Conservation (phyloP, 306 rosid species). For the Arachis stenosperma region DNA sequence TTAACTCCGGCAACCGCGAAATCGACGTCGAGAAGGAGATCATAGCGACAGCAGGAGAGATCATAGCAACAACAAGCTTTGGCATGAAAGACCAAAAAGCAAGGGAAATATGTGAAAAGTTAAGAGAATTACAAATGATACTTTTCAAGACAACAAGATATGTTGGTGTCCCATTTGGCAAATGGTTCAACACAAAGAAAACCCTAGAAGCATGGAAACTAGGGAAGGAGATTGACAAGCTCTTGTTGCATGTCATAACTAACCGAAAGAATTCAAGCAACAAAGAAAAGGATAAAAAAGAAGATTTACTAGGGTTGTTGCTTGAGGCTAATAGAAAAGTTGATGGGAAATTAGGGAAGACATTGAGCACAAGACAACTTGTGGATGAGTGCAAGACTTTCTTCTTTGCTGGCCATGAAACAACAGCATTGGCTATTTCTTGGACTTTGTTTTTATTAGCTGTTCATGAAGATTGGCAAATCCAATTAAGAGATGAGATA, state of each 20-base stretch:
- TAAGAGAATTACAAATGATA: constrained; percentile 62
- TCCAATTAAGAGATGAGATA: constrained; percentile 62
- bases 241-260: constrained; percentile 47
- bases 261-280: constrained; percentile 41
- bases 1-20: constrained; percentile 53
- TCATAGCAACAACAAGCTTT: constrained; percentile 81
- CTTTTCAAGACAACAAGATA: constrained; percentile 69
- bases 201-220: constrained; percentile 61
- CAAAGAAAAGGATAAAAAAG: constrained; percentile 36
- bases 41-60: constrained; percentile 65
- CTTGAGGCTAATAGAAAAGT: constrained; percentile 47
- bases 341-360: constrained; percentile 41
- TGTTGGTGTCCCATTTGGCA: constrained; percentile 77
- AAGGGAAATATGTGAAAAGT: constrained; percentile 50
- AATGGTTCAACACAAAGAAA: constrained; percentile 51
- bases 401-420: constrained; percentile 91
- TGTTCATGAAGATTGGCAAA: constrained; percentile 71
- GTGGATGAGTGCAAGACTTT: constrained; percentile 91
- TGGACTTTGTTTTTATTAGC: constrained; percentile 83
- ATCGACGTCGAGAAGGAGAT: constrained; percentile 70
- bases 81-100: constrained; percentile 61
- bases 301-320: constrained; percentile 67
- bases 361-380: constrained; percentile 51
- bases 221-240: constrained; percentile 65
- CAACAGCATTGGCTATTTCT: constrained; percentile 86